phyloP scores from a whole-genome alignment of 768 basidiomycete species.

The Boletus huronensis region DNA sequence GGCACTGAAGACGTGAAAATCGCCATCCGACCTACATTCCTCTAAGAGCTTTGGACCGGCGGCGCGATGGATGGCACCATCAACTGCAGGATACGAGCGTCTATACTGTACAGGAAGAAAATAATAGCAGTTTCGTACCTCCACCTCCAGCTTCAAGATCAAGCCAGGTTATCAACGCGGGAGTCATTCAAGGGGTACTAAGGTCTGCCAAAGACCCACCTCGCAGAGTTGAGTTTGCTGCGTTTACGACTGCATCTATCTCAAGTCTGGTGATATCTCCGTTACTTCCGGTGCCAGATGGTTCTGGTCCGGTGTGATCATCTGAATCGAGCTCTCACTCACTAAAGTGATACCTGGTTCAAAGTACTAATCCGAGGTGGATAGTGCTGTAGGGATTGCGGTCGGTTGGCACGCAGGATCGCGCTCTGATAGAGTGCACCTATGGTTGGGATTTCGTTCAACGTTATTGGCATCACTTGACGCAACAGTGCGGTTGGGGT shows the following conservation, averaged over 20 bases:
- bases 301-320: background rate
- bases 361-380: slow-evolving; percentile 38
- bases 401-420: slow-evolving; percentile 36
- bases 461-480: slow-evolving; percentile 14
- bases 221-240: slow-evolving; percentile 68
- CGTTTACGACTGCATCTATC: slow-evolving; percentile 77
- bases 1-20: background rate
- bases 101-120: background rate
- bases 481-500: background rate
- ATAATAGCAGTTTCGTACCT: slow-evolving; percentile 39
- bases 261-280: slow-evolving; percentile 75
- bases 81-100: slow-evolving; percentile 44
- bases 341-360: slow-evolving; percentile 67
- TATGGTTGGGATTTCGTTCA: slow-evolving; percentile 56
- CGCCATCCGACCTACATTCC: slow-evolving; percentile 54
- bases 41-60: slow-evolving; percentile 62
- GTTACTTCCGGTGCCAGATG: slow-evolving; percentile 43
- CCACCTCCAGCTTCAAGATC: slow-evolving; percentile 66
- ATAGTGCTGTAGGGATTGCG: slow-evolving; percentile 25
- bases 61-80: slow-evolving; percentile 77
- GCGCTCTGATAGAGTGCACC: slow-evolving; percentile 47
- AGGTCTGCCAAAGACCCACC: slow-evolving; percentile 39
- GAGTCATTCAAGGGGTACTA: background rate
- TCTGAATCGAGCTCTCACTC: slow-evolving; percentile 30
- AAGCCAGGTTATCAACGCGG: background rate